Percentiles rank a stretch among this genome's conserved stretches.
Evolutionary conservation across 106 monocot species (phyloP).

Genomic region (Dioscorea dumetorum): DNA sequence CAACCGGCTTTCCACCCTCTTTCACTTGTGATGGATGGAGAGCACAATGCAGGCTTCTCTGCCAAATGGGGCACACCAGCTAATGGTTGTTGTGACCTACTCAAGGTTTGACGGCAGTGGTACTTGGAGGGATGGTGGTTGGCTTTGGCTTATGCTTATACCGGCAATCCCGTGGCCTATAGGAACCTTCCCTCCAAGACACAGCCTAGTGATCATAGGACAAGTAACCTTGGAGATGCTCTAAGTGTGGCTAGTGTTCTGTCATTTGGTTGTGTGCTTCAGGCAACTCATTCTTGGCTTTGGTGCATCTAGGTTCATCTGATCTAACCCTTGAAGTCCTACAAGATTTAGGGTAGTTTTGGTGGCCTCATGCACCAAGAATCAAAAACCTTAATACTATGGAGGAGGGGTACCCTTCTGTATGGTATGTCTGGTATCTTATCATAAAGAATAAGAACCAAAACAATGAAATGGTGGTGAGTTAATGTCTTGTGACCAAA

Average conservation of each 20-base stretch:
- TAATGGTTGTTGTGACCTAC: constrained; percentile 42
- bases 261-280: constrained; percentile 27
- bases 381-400: constrained; percentile 2
- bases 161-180: background rate
- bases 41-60: constrained; percentile 8
- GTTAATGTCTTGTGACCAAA: background rate
- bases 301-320: constrained; percentile 21
- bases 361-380: background rate
- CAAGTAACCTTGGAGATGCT: background rate
- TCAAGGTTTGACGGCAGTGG: constrained; percentile 30
- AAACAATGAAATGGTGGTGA: background rate
- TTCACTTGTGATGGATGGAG: constrained; percentile 21
- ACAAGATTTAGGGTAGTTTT: background rate
- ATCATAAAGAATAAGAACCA: background rate
- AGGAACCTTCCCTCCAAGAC: background rate
- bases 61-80: constrained; percentile 35
- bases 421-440: background rate
- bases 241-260: no score
- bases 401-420: no score
- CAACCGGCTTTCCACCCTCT: constrained; percentile 28
- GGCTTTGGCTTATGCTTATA: background rate
- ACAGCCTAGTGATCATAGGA: constrained; percentile 30
- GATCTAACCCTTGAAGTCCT: constrained; percentile 1
- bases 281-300: constrained; percentile 96
- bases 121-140: constrained; percentile 8